Percentiles rank a stretch among this genome's conserved stretches.
Evolutionary conservation across 2,329 filamentous ascomycete genomes (phyloP).

Genomic region (Thielaviopsis euricoi): DNA sequence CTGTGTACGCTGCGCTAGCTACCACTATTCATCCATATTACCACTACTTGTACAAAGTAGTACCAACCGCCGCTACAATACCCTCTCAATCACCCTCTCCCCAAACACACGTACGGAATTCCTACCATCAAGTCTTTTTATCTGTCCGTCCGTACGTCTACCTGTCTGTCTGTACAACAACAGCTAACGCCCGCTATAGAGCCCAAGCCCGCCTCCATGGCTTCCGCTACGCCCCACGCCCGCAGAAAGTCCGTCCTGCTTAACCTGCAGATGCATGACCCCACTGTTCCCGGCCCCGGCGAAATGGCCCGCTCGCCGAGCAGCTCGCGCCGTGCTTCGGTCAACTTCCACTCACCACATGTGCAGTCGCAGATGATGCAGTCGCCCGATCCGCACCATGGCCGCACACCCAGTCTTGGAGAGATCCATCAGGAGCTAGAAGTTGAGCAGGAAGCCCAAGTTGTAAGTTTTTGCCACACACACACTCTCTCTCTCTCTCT

Average conservation of each 20-base stretch:
- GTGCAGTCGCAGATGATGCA: not conserved
- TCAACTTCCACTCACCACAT: not conserved
- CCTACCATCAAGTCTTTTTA: no score
- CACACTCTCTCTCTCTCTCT: not conserved
- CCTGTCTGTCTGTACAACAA: not conserved
- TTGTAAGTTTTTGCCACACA: slow-evolving; percentile 31
- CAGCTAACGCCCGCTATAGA: no score
- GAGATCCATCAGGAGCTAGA: slow-evolving; percentile 68
- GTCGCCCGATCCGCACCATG: slow-evolving; percentile 40
- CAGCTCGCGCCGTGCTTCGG: slow-evolving; percentile 14
- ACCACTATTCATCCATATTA: no score
- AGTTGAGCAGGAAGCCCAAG: slow-evolving; percentile 63
- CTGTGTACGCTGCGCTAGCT: no score
- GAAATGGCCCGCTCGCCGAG: slow-evolving; percentile 39
- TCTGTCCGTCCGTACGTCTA: no score
- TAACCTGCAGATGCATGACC: slow-evolving; percentile 60
- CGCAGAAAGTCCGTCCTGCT: slow-evolving; percentile 53
- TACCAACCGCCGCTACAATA: no score
- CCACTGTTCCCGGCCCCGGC: slow-evolving; percentile 47
- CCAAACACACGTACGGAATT: no score
- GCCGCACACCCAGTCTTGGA: slow-evolving; percentile 53
- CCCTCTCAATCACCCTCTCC: no score
- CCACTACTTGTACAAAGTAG: no score
- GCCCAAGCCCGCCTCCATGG: no score
- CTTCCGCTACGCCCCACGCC: slow-evolving; percentile 16